These are phyloP conservation scores for Coleophoma eucalyptorum DNA, from an alignment of 2,329 filamentous ascomycete genomes.

Conservation along the genomic window DNA sequence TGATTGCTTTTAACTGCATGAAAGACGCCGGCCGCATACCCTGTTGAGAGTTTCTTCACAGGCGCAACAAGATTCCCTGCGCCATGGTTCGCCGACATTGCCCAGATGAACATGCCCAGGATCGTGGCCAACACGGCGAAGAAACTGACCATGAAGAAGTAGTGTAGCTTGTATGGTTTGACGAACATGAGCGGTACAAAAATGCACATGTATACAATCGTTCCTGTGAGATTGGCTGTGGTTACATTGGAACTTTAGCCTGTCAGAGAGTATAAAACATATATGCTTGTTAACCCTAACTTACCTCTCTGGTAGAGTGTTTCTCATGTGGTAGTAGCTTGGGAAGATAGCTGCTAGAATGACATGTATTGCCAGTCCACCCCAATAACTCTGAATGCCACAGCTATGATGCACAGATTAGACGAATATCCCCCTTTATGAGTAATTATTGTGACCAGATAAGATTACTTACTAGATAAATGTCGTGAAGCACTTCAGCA, in stretches of 20 bases:
- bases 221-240: neutral
- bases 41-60: neutral
- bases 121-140: neutral
- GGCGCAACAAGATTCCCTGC: neutral
- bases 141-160: neutral
- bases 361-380: constrained; percentile 3
- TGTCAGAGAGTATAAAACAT: neutral
- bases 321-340: constrained; percentile 3
- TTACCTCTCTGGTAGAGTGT: constrained; percentile 7
- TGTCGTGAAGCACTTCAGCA: constrained; percentile 17
- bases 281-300: neutral
- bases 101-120: neutral
- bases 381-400: constrained; percentile 15
- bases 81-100: neutral
- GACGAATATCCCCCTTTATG: neutral
- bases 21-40: neutral
- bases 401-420: neutral
- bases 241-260: neutral
- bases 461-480: constrained; percentile 10
- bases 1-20: neutral
- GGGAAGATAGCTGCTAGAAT: constrained; percentile 6
- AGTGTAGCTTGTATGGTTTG: neutral
- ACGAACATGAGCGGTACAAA: neutral
- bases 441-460: neutral
- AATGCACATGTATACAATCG: neutral